These are phyloP conservation scores for Salix brachista DNA, from an alignment of 345 rosid species.

Conservation along the genomic window DNA sequence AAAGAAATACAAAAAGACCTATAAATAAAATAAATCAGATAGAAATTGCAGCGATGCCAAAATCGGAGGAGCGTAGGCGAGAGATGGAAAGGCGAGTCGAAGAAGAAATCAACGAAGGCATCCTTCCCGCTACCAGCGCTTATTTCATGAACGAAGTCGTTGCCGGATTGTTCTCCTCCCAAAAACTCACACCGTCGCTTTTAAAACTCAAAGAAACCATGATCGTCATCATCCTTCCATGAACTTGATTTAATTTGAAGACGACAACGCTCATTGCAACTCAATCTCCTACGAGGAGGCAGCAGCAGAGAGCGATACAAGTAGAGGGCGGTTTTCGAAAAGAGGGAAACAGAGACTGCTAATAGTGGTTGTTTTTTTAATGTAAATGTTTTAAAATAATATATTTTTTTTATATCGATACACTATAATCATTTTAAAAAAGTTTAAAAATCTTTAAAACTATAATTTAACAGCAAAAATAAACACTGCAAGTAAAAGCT, in stretches of 20 bases:
- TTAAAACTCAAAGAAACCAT: not conserved
- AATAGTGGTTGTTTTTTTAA: too few species aligned
- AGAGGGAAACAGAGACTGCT: not conserved
- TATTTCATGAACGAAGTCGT: conserved; percentile 51
- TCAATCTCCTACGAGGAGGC: not conserved
- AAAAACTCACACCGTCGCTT: conserved; percentile 2
- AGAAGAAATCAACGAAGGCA: conserved; percentile 68
- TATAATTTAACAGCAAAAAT: too few species aligned
- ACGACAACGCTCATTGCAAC: not conserved
- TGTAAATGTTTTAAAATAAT: too few species aligned
- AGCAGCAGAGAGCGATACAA: not conserved
- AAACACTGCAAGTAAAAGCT: not conserved
- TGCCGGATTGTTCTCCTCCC: conserved; percentile 7
- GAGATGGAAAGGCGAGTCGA: conserved; percentile 53
- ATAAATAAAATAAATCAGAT: not conserved
- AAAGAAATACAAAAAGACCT: not conserved
- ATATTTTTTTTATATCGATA: too few species aligned
- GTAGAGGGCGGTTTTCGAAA: not conserved
- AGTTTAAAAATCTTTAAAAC: too few species aligned
- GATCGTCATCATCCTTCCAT: conserved; percentile 2
- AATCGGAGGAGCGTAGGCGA: conserved; percentile 54
- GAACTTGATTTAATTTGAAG: conserved; percentile 20
- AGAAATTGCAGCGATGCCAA: conserved; percentile 43
- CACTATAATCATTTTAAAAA: too few species aligned
- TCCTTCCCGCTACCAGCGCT: conserved; percentile 81